Percentiles rank a stretch among this genome's conserved stretches.
phyloP scores from a whole-genome alignment of 352 stramenopile species.

The Pilasporangium apinafurcum region DNA sequence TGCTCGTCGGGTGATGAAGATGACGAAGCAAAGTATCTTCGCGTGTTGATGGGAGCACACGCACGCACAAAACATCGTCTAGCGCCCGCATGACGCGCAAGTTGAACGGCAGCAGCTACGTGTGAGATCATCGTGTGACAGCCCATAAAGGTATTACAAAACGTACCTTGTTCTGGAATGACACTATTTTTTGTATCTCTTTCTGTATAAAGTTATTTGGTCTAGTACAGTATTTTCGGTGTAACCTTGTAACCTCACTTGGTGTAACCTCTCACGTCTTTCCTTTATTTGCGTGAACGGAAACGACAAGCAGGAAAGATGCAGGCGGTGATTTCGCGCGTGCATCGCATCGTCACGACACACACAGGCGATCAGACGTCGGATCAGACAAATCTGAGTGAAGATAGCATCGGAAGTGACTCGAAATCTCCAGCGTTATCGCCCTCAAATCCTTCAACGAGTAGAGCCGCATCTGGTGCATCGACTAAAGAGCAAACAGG shows the following conservation, averaged over 20 bases:
- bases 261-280: too few relatives aligned
- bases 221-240: background rate
- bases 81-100: too few relatives aligned
- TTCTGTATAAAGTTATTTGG: too few relatives aligned
- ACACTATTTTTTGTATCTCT: background rate
- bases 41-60: background rate
- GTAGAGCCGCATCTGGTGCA: background rate
- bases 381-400: too few relatives aligned
- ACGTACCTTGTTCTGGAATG: background rate
- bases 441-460: background rate
- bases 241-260: background rate
- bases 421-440: background rate
- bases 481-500: too few relatives aligned
- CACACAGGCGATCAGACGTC: slow-evolving; percentile 10
- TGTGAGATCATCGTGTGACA: background rate
- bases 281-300: too few relatives aligned
- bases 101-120: background rate
- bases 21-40: background rate
- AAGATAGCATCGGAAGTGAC: background rate
- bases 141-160: too few relatives aligned
- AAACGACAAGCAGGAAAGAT: slow-evolving; percentile 17
- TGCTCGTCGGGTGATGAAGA: background rate
- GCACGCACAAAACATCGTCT: too few relatives aligned
- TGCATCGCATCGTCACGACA: slow-evolving; percentile 60
- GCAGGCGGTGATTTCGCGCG: slow-evolving; percentile 67